These are phyloP conservation scores for Tagetes erecta DNA, from an alignment of 129 eudicot species.

Conservation along the genomic window DNA sequence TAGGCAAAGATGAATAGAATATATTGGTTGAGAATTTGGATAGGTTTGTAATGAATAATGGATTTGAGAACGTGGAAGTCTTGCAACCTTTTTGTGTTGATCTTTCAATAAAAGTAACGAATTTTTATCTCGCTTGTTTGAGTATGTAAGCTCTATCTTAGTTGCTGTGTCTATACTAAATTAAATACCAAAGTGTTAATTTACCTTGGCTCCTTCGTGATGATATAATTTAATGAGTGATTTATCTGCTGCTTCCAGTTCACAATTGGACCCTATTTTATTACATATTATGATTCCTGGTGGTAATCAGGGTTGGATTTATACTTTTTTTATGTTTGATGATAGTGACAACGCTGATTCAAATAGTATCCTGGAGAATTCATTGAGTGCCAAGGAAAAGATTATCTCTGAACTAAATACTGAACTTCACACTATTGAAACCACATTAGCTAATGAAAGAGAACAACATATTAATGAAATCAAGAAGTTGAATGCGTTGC, in stretches of 20 bases:
- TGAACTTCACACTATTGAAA: slow-evolving; percentile 88
- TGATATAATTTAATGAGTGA: neutral
- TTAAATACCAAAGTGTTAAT: neutral
- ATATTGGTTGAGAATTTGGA: neutral
- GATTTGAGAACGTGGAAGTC: neutral
- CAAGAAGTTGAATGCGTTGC: slow-evolving; percentile 79
- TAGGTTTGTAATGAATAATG: neutral
- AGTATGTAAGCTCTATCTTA: neutral
- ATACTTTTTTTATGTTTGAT: slow-evolving; percentile 14
- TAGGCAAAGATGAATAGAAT: neutral
- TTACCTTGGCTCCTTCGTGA: neutral
- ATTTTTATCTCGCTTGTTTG: neutral
- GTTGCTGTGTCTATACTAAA: neutral
- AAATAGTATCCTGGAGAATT: slow-evolving; percentile 73
- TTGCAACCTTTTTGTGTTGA: neutral
- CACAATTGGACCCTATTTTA: neutral
- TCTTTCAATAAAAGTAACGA: neutral
- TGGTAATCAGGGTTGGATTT: slow-evolving; percentile 6
- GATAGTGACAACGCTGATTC: slow-evolving; percentile 78
- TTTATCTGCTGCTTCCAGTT: slow-evolving; percentile 8
- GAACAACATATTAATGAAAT: slow-evolving; percentile 78
- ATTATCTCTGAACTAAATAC: slow-evolving; percentile 83
- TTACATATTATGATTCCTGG: slow-evolving; percentile 7
- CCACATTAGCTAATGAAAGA: slow-evolving; percentile 73
- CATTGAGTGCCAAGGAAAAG: slow-evolving; percentile 91